Percentiles rank a stretch among this genome's conserved stretches.
These are phyloP conservation scores for Naganishia sp. DNA, from an alignment of 1,284 basidiomycete genomes.

Conservation along the genomic window DNA sequence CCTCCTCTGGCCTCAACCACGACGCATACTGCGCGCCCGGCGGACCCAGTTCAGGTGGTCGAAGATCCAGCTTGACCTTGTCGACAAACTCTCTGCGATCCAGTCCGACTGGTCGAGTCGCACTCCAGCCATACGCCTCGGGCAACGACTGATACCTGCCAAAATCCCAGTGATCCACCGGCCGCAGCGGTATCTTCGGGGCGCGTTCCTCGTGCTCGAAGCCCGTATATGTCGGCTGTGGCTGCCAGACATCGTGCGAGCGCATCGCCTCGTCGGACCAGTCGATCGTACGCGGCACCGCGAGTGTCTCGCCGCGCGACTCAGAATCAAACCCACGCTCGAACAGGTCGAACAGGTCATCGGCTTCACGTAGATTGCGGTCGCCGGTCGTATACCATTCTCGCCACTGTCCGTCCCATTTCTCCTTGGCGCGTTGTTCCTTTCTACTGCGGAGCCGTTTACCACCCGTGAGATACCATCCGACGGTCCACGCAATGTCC, in stretches of 20 bases:
- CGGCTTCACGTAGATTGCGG: slow-evolving; percentile 50
- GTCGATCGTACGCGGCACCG: slow-evolving; percentile 38
- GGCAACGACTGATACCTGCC: slow-evolving; percentile 44
- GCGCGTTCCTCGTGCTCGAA: slow-evolving; percentile 33
- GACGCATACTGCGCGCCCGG: background rate
- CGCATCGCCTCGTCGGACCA: slow-evolving; percentile 42
- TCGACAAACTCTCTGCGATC: slow-evolving; percentile 9
- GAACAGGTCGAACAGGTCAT: slow-evolving; percentile 44
- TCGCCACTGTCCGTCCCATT: slow-evolving; percentile 51
- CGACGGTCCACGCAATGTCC: slow-evolving; percentile 44
- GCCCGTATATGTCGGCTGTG: slow-evolving; percentile 42
- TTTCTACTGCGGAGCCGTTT: slow-evolving; percentile 45
- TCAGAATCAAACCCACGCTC: slow-evolving; percentile 29
- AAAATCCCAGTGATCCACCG: slow-evolving; percentile 39
- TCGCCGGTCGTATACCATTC: slow-evolving; percentile 48
- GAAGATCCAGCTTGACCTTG: slow-evolving; percentile 17
- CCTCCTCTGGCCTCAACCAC: slow-evolving; percentile 33
- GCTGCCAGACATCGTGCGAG: slow-evolving; percentile 43
- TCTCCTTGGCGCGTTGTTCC: slow-evolving; percentile 48
- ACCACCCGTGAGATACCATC: slow-evolving; percentile 52
- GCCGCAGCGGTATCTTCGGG: slow-evolving; percentile 38
- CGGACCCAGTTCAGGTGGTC: slow-evolving; percentile 15
- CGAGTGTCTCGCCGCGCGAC: slow-evolving; percentile 23
- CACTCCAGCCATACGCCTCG: slow-evolving; percentile 26
- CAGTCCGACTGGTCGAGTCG: slow-evolving; percentile 11